These are phyloP conservation scores for Pinus taeda DNA, from an alignment of 75 land plant genomes.

Conservation along the genomic window DNA sequence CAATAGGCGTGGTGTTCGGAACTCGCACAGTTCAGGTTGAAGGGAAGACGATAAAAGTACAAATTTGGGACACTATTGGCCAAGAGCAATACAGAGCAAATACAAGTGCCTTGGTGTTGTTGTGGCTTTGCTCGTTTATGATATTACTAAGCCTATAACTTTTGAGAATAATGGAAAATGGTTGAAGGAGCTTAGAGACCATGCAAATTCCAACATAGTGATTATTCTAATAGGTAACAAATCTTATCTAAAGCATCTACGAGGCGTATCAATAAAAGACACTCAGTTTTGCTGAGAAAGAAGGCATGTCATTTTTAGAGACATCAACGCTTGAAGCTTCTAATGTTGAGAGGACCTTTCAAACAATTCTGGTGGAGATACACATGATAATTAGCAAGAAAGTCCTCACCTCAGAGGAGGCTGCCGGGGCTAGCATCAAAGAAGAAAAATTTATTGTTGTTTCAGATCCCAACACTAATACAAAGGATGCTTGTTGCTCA, in stretches of 20 bases:
- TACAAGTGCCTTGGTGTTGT: too few species aligned
- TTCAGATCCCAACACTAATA: conserved; percentile 19
- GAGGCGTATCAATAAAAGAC: too few species aligned
- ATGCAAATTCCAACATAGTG: too few species aligned
- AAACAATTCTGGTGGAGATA: conserved; percentile 58
- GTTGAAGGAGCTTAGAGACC: too few species aligned
- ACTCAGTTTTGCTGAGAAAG: conserved; percentile 36
- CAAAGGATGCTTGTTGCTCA: conserved; percentile 62
- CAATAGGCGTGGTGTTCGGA: conserved; percentile 60
- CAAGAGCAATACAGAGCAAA: too few species aligned
- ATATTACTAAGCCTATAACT: too few species aligned
- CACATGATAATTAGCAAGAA: conserved; percentile 65
- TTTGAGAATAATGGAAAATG: too few species aligned
- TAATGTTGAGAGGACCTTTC: conserved; percentile 67
- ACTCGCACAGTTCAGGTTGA: conserved; percentile 28
- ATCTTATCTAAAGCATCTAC: too few species aligned
- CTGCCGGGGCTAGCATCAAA: conserved; percentile 35
- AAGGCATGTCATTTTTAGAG: conserved; percentile 63
- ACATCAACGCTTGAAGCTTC: conserved; percentile 64
- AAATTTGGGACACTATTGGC: too few species aligned
- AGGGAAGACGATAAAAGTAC: too few species aligned
- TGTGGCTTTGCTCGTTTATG: too few species aligned
- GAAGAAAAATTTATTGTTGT: conserved; percentile 51
- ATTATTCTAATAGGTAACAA: too few species aligned
- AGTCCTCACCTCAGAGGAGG: conserved; percentile 49